These are phyloP conservation scores for Neofusicoccum umdonicola DNA, from an alignment of 2,329 filamentous ascomycete genomes.

Conservation along the genomic window DNA sequence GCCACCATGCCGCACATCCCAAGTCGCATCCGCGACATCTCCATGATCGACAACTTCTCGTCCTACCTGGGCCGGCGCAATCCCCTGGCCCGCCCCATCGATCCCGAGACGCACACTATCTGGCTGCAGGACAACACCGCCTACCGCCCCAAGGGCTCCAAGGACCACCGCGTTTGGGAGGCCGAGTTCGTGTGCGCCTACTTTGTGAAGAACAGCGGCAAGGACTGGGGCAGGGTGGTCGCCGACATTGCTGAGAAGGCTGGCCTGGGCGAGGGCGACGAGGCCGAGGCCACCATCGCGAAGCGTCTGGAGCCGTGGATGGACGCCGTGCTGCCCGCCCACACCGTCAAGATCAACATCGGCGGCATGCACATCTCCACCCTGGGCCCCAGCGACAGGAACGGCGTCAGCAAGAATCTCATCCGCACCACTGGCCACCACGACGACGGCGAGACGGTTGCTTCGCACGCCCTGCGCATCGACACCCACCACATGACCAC, in stretches of 20 bases:
- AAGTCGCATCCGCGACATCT: slow-evolving; percentile 32
- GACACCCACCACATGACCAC: slow-evolving; percentile 62
- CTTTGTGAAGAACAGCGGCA: slow-evolving; percentile 70
- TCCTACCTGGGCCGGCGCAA: slow-evolving; percentile 40
- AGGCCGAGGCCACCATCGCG: slow-evolving; percentile 60
- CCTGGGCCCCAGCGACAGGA: slow-evolving; percentile 67
- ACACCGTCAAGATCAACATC: slow-evolving; percentile 66
- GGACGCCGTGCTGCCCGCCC: slow-evolving; percentile 69
- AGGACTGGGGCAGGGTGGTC: slow-evolving; percentile 66
- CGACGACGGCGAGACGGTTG: slow-evolving; percentile 33
- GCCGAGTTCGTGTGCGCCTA: slow-evolving; percentile 81
- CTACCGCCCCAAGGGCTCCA: slow-evolving; percentile 50
- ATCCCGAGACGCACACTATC: slow-evolving; percentile 66
- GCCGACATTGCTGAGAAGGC: slow-evolving; percentile 68
- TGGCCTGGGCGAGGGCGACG: slow-evolving; percentile 54
- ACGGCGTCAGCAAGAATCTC: slow-evolving; percentile 69
- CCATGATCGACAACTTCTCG: slow-evolving; percentile 37
- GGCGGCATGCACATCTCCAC: slow-evolving; percentile 32
- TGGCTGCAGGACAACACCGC: slow-evolving; percentile 93
- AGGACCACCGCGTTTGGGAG: slow-evolving; percentile 57
- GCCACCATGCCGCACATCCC: slow-evolving; percentile 34
- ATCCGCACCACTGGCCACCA: slow-evolving; percentile 51
- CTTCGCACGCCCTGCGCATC: slow-evolving; percentile 30
- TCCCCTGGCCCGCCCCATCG: slow-evolving; percentile 46
- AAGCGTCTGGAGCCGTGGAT: slow-evolving; percentile 74